Conservation (phyloP, 257 asterid species). For the Solanum bulbocastanum region DNA sequence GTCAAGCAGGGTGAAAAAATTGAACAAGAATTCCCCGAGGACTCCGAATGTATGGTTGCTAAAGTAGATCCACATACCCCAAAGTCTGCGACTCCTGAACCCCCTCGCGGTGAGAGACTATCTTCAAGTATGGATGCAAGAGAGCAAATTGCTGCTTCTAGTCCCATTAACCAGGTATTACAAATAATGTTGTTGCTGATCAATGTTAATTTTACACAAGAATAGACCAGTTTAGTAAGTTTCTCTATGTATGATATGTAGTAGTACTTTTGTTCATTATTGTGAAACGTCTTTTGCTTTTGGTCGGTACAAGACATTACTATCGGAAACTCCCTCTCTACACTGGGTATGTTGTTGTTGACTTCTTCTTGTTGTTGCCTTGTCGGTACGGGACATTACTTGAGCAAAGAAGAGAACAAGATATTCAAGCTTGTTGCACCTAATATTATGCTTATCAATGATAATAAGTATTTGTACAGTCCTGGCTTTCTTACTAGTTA, state of each 20-base stretch:
- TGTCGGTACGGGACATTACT: not conserved
- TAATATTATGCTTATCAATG: not conserved
- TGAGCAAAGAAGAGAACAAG: not conserved
- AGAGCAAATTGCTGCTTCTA: slow-evolving; percentile 18
- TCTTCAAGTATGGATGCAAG: slow-evolving; percentile 8
- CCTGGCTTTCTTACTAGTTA: not conserved
- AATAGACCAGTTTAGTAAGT: not conserved
- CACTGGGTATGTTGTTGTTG: not conserved
- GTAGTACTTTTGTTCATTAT: not conserved
- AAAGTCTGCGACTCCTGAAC: slow-evolving; percentile 63
- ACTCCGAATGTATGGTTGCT: slow-evolving; percentile 1
- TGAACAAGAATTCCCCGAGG: slow-evolving; percentile 38
- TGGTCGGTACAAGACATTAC: not conserved
- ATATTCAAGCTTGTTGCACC: not conserved
- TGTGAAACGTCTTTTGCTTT: not conserved
- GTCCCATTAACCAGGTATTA: slow-evolving; percentile 6
- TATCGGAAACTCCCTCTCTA: not conserved
- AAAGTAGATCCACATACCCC: slow-evolving; percentile 85
- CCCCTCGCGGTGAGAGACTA: slow-evolving; percentile 41
- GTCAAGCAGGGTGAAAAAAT: slow-evolving; percentile 38
- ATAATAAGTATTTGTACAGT: not conserved
- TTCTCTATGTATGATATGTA: not conserved
- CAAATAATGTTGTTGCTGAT: not conserved
- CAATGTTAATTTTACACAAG: not conserved
- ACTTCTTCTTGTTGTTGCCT: not conserved